Base-by-base conservation (phyloP, 257 asterid genomes). In the Prunella vulgaris region DNA sequence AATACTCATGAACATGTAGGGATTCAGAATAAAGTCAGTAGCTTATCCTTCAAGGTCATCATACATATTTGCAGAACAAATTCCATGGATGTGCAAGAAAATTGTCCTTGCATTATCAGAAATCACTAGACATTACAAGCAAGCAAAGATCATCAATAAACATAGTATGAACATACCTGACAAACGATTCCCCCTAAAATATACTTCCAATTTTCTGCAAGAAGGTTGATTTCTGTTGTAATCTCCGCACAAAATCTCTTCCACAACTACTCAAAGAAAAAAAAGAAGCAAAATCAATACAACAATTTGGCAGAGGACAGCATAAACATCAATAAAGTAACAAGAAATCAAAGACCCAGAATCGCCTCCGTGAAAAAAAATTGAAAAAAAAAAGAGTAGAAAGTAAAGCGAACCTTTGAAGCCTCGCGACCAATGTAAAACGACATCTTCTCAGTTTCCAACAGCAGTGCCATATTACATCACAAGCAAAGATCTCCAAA, bases 361-460 rank as follows among this genome's bases (percentile, higher is more conserved):
- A 66, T 27, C 37, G 24, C 20, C 3, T 56, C 7, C n/a, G 18
- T 12, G 9, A 14, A 74, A 52, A 58, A 7, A 13, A 14, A 33
- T 12, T 1, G 21, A 21, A 0, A 60, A 21, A 46, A 58, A 24
- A 44, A n/a, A 8, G 42, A 61, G 33, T 44, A 22, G 27, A 35
- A 60, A 49, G 38, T 30, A 17, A 18, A 72, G 66, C 84, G 64
- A 83, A 92, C 98, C 98, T 89, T 92, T 20, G 98, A 89, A 83
- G 96, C 92, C 86, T 90, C 98, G 82, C 98, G 96, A 86, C 96
- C 85, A 81, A 92, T 85, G 94, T 93, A 93, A 85, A 90, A 79
- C 89, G 98, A 87, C 98, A 93, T 93, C 77, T 70, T 84, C 52
- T 85, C 59, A 44, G 70, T 70, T 52, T 84, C 80, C 64, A 69